Base-by-base conservation (phyloP, 106 monocot genomes). In the Dendrobium huoshanense region DNA sequence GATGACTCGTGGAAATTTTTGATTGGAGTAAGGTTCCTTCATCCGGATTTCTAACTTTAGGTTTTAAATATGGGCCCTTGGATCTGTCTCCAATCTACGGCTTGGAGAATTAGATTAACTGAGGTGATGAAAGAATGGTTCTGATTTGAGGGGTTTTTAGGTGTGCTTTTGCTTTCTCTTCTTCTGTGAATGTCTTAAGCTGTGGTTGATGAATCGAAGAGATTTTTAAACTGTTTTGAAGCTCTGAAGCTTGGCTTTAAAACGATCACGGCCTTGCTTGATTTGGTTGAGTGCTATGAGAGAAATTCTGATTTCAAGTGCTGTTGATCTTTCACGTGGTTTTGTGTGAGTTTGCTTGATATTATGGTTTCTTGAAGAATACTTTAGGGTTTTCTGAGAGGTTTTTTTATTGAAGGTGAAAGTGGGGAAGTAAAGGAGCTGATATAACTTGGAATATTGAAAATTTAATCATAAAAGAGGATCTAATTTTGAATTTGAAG, bases 141-240 rank as follows among this genome's bases (percentile, higher is more conserved):
- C 27, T 7, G 59, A 86, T 81, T 80, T 61, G 82, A 44, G 41
- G 49, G 15, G 77, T 9, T 43, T 9, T 10, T 24, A 25, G 55
- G 42, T 92, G 91, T 92, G 87, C 77, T 92, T 92, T 76, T 76
- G 73, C 45, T 22, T 67, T 81, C 3, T 33, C 78, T 89, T 87
- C 7, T 78, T 22, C 29, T 29, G 2, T 4, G 17, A 13, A 84
- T 87, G 84, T 70, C 75, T 84, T 59, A 45, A 80, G 59, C 17
- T 65, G 10, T 61, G 5, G 20, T 80, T 61, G 25, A 84, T 80
- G 84, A 43, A 75, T 80, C 45, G 3, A 6, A 43, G n/a, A 48
- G 49, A 80, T 6, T 20, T 75, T 67, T 64, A 5, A 0, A 64
- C 0, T 43, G 47, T 18, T 59, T 64, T 27, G 9, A 75, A 84